Evolutionary conservation across 371 early-diverging fungal genomes (phyloP), one percentile per base, ranked within the genome.

Genomic region (Hamiltosporidium tvaerminnensis): DNA sequence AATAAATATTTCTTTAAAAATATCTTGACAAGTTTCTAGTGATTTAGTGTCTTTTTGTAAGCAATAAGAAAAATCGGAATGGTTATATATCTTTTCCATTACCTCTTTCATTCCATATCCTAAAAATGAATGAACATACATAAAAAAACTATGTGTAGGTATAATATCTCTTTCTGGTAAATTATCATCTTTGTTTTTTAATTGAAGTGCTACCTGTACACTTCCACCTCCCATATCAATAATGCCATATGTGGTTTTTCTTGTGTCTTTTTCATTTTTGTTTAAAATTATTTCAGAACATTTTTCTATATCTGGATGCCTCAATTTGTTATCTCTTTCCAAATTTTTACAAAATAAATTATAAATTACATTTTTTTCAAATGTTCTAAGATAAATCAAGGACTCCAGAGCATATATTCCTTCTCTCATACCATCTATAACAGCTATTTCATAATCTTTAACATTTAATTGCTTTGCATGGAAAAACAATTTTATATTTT

Each of bases 141-240:
- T 23, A 5, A 16, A 16, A 10, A 16, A 5, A 50, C n/a, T 16
- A 5, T 50, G 12, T 30, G 5, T 5, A 10, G 3, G 5, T 50
- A 50, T 50, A 44, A 44, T 14, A 44, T 44, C 7, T 44, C 5
- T 14, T 44, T 5, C 7, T 7, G 5, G 7, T 4, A 10, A 5
- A 53, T 48, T 32, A n/a, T 0, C 16, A 57, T 36, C 47, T 44
- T 10, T 30, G 38, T 44, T 30, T 50, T 47, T 9, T 30, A 50
- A 48, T 56, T 60, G 57, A 67, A 58, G 65, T 2, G 68, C 53
- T 12, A 76, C 61, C 39, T 76, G 74, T 14, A 67, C 59, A 54
- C 73, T 72, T 33, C 59, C 66, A 1, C 76, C 76, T 1, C 76
- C 76, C 69, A 76, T 66, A 47, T 76, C 76, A 23, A 76, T 61